phyloP scores from a whole-genome alignment of 2,329 filamentous ascomycete species.

The Talaromyces sp. region DNA sequence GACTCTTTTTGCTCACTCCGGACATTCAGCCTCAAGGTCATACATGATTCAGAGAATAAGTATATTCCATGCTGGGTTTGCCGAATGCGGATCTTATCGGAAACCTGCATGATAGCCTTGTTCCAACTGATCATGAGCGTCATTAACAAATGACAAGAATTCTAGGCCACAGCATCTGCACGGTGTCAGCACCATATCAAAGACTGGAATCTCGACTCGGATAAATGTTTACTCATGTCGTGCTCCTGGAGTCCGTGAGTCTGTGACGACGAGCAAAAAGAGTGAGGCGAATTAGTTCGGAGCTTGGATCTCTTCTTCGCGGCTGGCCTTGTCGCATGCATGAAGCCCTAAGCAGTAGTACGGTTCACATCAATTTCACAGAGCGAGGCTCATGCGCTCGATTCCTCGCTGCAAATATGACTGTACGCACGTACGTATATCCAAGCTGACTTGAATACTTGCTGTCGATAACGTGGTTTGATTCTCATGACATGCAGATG shows the following conservation, averaged over 20 bases:
- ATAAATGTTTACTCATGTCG: neutral
- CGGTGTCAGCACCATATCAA: neutral
- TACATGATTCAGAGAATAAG: neutral
- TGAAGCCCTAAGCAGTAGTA: neutral
- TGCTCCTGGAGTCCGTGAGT: no score
- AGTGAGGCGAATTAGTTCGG: constrained; percentile 4
- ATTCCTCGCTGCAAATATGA: neutral
- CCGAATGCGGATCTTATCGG: neutral
- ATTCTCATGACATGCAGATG: constrained; percentile 1
- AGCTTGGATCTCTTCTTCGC: neutral
- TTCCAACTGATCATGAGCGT: neutral
- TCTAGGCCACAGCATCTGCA: neutral
- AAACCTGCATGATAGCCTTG: neutral
- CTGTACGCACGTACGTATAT: neutral
- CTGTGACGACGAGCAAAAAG: neutral
- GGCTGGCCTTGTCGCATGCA: neutral
- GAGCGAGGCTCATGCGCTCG: neutral
- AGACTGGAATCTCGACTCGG: neutral
- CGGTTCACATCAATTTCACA: neutral
- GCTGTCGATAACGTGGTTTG: neutral
- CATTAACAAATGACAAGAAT: neutral
- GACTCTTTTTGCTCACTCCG: neutral
- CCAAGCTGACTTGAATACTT: neutral
- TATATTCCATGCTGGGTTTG: neutral
- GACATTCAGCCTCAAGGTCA: neutral